Evolutionary conservation across 495 filamentous ascomycete genomes (phyloP).

Genomic region (Venustampulla echinocandica): DNA sequence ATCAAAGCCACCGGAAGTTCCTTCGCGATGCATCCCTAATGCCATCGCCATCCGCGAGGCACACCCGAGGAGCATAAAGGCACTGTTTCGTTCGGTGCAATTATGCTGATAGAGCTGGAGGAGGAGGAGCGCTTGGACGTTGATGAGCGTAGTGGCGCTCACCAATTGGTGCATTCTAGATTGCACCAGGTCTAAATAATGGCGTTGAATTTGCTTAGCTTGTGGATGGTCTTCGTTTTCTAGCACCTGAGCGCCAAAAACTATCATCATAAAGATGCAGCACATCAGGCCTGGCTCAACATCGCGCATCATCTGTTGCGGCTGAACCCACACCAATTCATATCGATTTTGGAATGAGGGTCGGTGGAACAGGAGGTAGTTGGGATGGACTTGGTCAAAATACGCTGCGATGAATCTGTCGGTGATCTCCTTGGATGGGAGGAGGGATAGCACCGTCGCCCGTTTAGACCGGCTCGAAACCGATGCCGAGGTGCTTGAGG

Average conservation of each 20-base stretch:
- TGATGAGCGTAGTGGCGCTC: slow-evolving; percentile 32
- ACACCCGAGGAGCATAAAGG: slow-evolving; percentile 37
- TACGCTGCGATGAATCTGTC: slow-evolving; percentile 33
- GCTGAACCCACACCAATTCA: slow-evolving; percentile 29
- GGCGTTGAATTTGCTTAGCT: slow-evolving; percentile 28
- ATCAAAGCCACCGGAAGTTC: slow-evolving; percentile 28
- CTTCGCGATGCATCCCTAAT: slow-evolving; percentile 39
- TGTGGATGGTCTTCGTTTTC: slow-evolving; percentile 20
- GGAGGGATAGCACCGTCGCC: slow-evolving; percentile 16
- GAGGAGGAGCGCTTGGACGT: slow-evolving; percentile 39
- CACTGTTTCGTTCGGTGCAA: slow-evolving; percentile 31
- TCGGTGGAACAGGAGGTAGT: slow-evolving; percentile 37
- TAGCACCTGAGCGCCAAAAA: slow-evolving; percentile 30
- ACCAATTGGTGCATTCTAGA: slow-evolving; percentile 26
- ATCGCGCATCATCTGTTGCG: slow-evolving; percentile 14
- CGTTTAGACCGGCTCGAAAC: slow-evolving; percentile 7
- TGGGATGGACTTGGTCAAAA: slow-evolving; percentile 35
- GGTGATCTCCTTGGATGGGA: slow-evolving; percentile 24
- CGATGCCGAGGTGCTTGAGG: slow-evolving; percentile 3
- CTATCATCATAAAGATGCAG: slow-evolving; percentile 37
- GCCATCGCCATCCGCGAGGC: slow-evolving; percentile 37
- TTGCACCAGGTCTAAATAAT: slow-evolving; percentile 29
- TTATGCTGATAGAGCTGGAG: slow-evolving; percentile 39
- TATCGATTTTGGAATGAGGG: slow-evolving; percentile 34
- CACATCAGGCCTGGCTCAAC: slow-evolving; percentile 34